Base-by-base conservation (phyloP, 805 yeast genomes). In the Barnettozyma wickerhamii region DNA sequence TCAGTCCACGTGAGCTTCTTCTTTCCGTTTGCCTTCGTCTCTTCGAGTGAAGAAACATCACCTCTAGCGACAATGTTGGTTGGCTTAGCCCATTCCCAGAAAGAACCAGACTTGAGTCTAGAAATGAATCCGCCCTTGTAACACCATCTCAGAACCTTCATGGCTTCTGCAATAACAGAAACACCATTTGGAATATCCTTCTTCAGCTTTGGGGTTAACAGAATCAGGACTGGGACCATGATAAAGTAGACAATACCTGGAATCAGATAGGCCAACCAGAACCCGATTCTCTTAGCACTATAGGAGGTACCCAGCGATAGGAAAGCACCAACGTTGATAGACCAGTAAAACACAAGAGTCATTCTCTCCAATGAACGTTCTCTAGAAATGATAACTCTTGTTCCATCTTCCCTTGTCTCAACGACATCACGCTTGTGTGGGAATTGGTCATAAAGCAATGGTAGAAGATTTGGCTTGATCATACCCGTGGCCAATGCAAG, bases 401-500 rank as follows among this genome's bases (percentile, higher is more conserved):
- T 81, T 41, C 95, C 95, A 24, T 67, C 53, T 49, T 73, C 71
- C 43, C 72, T 63, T 4, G 71, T 74, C 58, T 68, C 73, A 41
- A 84, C 75, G 37, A 71, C 76, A 45, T 78, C 81, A 48, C 71
- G 69, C 35, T 73, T 65, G 56, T 76, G 73, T 30, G 81, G 79
- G 56, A 74, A 77, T 63, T 81, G 86, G 52, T 81, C 85, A 60
- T 87, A 88, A 58, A 84, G 76, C 56, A 84, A 68, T 6, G 87
- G 75, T 18, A 84, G 78, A 65, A 52, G 37, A 51, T 84, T 83
- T 21, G 88, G 70, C 58, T 84, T 84, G 58, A 84, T 84, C 51
- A 87, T 81, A 54, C 91, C 91, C 26, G 91, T 81, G 24, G 86
- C 90, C 28, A 82, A 51, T 50, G 90, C 91, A 51, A 84, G 75